phyloP scores from a whole-genome alignment of 768 basidiomycete genomes.

The Stropharia rugosoannulata region DNA sequence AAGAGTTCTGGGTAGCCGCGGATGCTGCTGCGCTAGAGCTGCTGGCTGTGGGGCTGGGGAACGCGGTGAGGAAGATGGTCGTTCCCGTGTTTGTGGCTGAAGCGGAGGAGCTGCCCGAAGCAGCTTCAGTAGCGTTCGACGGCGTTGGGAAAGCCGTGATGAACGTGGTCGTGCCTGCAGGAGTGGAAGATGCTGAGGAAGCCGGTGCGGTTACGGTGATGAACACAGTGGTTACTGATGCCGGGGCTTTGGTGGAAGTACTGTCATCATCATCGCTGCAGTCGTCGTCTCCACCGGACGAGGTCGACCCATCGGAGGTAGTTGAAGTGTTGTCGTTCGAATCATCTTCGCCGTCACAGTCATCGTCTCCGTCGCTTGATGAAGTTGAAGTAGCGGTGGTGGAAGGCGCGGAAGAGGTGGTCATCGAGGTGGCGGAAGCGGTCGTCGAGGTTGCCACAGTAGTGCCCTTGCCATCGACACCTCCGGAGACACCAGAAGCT shows the following conservation, averaged over 20 bases:
- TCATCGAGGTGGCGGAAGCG: constrained; percentile 7
- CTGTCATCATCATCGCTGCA: background rate
- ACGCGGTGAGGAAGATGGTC: background rate
- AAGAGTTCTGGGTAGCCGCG: background rate
- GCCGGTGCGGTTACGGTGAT: background rate
- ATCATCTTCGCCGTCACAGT: background rate
- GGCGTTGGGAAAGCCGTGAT: constrained; percentile 1
- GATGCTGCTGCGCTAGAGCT: background rate
- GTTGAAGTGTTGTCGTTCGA: background rate
- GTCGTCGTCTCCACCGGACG: background rate
- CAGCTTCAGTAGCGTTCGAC: constrained; percentile 1
- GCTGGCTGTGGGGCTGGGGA: background rate
- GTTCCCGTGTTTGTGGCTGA: background rate
- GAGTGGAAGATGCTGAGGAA: background rate
- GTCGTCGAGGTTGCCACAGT: constrained; percentile 8
- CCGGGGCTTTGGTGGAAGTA: background rate
- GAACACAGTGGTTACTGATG: background rate
- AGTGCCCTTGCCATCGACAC: constrained; percentile 31
- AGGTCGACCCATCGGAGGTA: background rate
- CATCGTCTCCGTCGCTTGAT: background rate
- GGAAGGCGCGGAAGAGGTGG: background rate
- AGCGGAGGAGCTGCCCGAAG: background rate
- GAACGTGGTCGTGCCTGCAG: constrained; percentile 1
- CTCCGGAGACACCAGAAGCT: constrained; percentile 43
- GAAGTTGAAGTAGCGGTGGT: background rate